phyloP scores from a whole-genome alignment of 1,284 basidiomycete species.

The Rhizoctonia solani region DNA sequence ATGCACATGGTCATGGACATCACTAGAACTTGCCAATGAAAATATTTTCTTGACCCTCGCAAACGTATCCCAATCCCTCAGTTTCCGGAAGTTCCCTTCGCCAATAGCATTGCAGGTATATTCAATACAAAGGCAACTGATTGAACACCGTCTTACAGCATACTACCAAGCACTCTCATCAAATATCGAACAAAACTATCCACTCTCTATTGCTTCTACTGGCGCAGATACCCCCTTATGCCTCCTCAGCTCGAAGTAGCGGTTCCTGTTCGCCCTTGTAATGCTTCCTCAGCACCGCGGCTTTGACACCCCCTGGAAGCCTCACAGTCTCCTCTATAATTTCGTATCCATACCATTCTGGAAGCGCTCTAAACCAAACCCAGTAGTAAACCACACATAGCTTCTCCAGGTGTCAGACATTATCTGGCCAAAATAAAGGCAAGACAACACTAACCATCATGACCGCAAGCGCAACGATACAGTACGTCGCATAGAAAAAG shows the following conservation, averaged over 20 bases:
- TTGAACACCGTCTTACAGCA: too few species aligned
- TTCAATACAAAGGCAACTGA: too few species aligned
- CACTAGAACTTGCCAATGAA: not conserved
- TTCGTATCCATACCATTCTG: conserved; percentile 45
- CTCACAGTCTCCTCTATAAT: conserved; percentile 45
- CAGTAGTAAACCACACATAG: conserved; percentile 47
- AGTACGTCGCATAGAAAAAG: conserved; percentile 48
- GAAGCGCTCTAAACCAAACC: conserved; percentile 46
- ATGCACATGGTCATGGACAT: conserved; percentile 41
- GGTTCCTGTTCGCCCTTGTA: conserved; percentile 11
- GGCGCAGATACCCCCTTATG: not conserved
- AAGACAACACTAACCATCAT: conserved; percentile 30
- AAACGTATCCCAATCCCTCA: not conserved
- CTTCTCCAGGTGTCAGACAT: not conserved
- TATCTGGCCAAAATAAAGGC: not conserved
- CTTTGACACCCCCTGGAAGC: conserved; percentile 43
- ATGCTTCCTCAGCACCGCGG: conserved; percentile 20
- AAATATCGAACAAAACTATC: too few species aligned
- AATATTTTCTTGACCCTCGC: not conserved
- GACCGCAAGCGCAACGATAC: conserved; percentile 45
- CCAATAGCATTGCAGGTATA: too few species aligned
- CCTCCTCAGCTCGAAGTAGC: not conserved
- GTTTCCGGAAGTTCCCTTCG: too few species aligned
- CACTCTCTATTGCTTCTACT: too few species aligned
- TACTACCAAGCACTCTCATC: too few species aligned